phyloP scores from a whole-genome alignment of 805 yeast species.

The Candida incommunis region DNA sequence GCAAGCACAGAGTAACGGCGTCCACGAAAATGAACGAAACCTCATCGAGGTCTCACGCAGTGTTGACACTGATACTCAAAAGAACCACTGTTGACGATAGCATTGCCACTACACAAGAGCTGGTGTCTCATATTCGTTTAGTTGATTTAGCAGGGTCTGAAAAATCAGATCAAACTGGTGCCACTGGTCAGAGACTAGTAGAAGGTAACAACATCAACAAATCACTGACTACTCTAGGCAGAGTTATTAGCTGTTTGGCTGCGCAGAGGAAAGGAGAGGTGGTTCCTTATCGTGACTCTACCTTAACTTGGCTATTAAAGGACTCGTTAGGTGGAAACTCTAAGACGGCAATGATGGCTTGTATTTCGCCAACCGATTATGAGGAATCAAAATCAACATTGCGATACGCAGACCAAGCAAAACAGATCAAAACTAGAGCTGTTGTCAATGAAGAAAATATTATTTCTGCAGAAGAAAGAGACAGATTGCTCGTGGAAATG shows the following conservation, averaged over 20 bases:
- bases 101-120: slow-evolving; percentile 27
- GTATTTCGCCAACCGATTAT: slow-evolving; percentile 65
- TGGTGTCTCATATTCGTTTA: slow-evolving; percentile 45
- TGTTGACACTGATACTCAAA: slow-evolving; percentile 45
- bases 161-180: slow-evolving; percentile 47
- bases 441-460: slow-evolving; percentile 30
- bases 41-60: slow-evolving; percentile 74
- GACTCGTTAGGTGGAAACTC: slow-evolving; percentile 75
- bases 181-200: slow-evolving; percentile 40
- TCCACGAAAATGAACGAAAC: slow-evolving; percentile 57
- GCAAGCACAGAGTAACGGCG: slow-evolving; percentile 48
- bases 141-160: slow-evolving; percentile 83
- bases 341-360: slow-evolving; percentile 80
- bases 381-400: slow-evolving; percentile 67
- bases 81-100: slow-evolving; percentile 33
- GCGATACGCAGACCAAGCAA: slow-evolving; percentile 66
- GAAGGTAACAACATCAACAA: slow-evolving; percentile 72
- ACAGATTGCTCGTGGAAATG: slow-evolving; percentile 24
- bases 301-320: slow-evolving; percentile 58
- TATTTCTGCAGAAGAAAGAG: slow-evolving; percentile 25
- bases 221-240: slow-evolving; percentile 62
- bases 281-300: slow-evolving; percentile 64
- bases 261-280: slow-evolving; percentile 19
- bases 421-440: slow-evolving; percentile 52
- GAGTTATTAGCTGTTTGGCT: slow-evolving; percentile 44